Evolutionary conservation across 2,329 filamentous ascomycete species (phyloP).

Genomic region (Fusarium napiforme): DNA sequence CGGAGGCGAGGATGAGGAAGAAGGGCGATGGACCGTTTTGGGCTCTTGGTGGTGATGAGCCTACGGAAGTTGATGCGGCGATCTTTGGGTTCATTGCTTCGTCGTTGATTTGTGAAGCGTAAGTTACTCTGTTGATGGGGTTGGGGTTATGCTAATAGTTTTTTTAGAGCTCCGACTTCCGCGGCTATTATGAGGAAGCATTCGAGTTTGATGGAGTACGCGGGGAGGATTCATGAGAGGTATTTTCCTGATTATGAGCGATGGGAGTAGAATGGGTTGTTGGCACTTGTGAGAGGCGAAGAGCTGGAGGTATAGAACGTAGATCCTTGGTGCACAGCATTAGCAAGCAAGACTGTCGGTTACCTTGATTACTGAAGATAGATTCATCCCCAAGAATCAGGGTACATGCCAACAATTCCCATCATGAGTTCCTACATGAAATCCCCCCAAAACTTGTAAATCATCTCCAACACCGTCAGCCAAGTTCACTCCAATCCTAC

Average conservation of each 20-base stretch:
- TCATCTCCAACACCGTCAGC: neutral
- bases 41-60: slow-evolving; percentile 62
- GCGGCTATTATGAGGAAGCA: slow-evolving; percentile 57
- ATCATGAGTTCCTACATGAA: neutral
- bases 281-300: neutral
- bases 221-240: slow-evolving; percentile 61
- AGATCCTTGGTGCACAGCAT: neutral
- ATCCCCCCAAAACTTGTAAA: neutral
- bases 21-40: slow-evolving; percentile 60
- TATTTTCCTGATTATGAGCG: slow-evolving; percentile 69
- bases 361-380: too few relatives aligned
- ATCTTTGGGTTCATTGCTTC: slow-evolving; percentile 68
- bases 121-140: slow-evolving; percentile 45
- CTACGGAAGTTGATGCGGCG: slow-evolving; percentile 67
- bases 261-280: slow-evolving; percentile 42
- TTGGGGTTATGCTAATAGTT: neutral
- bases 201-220: slow-evolving; percentile 65
- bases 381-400: too few relatives aligned
- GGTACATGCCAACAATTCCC: neutral
- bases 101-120: slow-evolving; percentile 64
- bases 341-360: neutral
- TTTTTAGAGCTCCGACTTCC: slow-evolving; percentile 58
- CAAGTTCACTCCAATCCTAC: neutral
- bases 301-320: neutral
- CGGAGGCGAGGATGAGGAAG: slow-evolving; percentile 46